Conservation (phyloP, 225 moss, liverwort and hornwort species). For the Takakia lepidozioides region DNA sequence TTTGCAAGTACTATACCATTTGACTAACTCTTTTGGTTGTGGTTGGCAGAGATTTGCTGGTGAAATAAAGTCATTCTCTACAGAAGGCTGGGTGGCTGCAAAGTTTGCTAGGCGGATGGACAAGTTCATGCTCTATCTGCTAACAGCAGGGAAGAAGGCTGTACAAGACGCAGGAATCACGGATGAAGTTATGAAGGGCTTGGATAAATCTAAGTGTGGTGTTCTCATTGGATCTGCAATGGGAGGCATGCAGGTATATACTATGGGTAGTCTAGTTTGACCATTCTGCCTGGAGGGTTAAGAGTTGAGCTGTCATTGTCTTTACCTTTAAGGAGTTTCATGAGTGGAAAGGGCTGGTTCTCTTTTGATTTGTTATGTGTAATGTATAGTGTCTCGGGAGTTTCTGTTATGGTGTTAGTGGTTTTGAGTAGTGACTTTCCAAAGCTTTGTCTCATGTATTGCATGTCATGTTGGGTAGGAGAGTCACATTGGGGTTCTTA, state of each 20-base stretch:
- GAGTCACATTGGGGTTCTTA: slow-evolving; percentile 45
- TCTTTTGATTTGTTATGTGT: too few species aligned
- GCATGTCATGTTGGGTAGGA: too few species aligned
- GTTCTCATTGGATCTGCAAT: slow-evolving; percentile 93
- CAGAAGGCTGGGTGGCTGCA: slow-evolving; percentile 84
- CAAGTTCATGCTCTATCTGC: slow-evolving; percentile 91
- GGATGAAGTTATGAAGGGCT: slow-evolving; percentile 50
- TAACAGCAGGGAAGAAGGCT: slow-evolving; percentile 93
- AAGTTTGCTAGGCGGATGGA: slow-evolving; percentile 96
- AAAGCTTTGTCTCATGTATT: too few species aligned
- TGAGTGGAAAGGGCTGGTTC: too few species aligned
- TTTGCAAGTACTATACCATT: too few species aligned
- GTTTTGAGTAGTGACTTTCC: too few species aligned
- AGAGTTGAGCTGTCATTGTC: not conserved
- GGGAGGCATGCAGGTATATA: slow-evolving; percentile 94
- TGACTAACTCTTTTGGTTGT: slow-evolving; percentile 7
- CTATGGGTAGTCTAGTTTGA: too few species aligned
- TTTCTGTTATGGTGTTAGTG: too few species aligned
- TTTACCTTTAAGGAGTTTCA: too few species aligned
- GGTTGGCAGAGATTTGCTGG: slow-evolving; percentile 81
- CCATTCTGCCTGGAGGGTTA: too few species aligned
- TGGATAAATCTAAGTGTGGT: slow-evolving; percentile 89
- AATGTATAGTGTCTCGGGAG: too few species aligned
- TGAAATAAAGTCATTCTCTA: slow-evolving; percentile 76
- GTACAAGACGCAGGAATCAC: slow-evolving; percentile 73